phyloP scores from a whole-genome alignment of 2,329 filamentous ascomycete genomes.

The Xylariaceae sp. region DNA sequence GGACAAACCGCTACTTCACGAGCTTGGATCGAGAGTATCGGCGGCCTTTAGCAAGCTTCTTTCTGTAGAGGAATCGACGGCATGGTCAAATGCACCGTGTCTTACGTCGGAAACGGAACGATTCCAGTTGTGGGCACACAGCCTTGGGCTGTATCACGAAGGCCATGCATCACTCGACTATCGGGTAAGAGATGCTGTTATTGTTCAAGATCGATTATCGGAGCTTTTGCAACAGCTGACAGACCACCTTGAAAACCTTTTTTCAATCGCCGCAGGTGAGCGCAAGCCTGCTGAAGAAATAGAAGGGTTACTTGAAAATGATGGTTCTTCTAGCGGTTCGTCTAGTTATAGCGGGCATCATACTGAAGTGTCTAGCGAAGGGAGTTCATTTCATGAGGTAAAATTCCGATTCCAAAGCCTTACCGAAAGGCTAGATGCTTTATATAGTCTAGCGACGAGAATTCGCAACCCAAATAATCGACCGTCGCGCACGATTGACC shows the following conservation, averaged over 20 bases:
- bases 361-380: background rate
- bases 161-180: constrained; percentile 31
- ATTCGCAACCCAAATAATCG: constrained; percentile 27
- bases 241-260: constrained; percentile 14
- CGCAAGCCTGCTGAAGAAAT: constrained; percentile 8
- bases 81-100: background rate
- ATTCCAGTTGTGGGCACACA: constrained; percentile 27
- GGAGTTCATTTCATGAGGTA: constrained; percentile 10
- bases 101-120: constrained; percentile 10
- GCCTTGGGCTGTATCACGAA: constrained; percentile 19
- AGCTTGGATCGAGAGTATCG: background rate
- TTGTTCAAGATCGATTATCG: constrained; percentile 18
- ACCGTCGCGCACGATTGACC: constrained; percentile 14
- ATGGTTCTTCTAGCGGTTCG: background rate
- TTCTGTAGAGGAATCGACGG: background rate
- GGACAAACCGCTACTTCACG: background rate
- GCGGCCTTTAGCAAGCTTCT: background rate
- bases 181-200: constrained; percentile 23
- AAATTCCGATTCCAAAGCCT: constrained; percentile 14
- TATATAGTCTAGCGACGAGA: constrained; percentile 20
- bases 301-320: background rate
- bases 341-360: background rate
- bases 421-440: constrained; percentile 8
- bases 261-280: constrained; percentile 5
- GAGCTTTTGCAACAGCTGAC: constrained; percentile 14